Base-by-base conservation (phyloP, 768 basidiomycete species). In the Baorangia bicolor region DNA sequence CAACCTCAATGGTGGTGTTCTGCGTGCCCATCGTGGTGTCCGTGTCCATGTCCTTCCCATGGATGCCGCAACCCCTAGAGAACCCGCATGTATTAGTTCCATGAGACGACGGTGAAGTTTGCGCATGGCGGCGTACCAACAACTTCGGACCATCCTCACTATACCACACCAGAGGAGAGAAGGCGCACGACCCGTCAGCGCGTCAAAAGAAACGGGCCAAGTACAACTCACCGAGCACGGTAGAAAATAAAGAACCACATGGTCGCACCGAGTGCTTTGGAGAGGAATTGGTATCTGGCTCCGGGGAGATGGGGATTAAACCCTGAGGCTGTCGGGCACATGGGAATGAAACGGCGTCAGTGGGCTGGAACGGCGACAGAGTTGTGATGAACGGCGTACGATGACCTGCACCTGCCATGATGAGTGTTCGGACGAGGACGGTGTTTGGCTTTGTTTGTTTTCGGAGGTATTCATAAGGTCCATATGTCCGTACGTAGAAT, bases 201-300 rank as follows among this genome's bases (percentile, higher is more conserved):
- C 12, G 8, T 13, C 57, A 40, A 45, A 28, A 34, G 28, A 43
- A 30, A n/a, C 12, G 28, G 37, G 18, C 25, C 44, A 9, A 11
- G 28, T n/a, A 30, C 1, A 10, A 79, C 88, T 67, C 66, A 96
- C 94, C 93, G 80, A 60, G 90, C 88, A 53, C 94, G 86, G 75
- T 95, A 97, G 79, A 97, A 96, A 70, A 97, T 94, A 79, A 94
- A 97, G 84, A 96, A 96, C 94, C 94, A 97, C 94, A 97, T 96
- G 25, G 86, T 83, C 33, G 94, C 94, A 46, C 94, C 94, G 42
- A 97, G 77, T 57, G 84, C 85, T 74, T 94, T 94, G 27, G 89
- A 82, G 30, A 95, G 79, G 70, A 92, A 84, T 56, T 81, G 83
- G 73, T 94, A 85, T 65, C 78, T 83, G 65, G 84, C 78, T 13